phyloP scores from a whole-genome alignment of 352 stramenopile genomes.

The Phytophthora pisi region DNA sequence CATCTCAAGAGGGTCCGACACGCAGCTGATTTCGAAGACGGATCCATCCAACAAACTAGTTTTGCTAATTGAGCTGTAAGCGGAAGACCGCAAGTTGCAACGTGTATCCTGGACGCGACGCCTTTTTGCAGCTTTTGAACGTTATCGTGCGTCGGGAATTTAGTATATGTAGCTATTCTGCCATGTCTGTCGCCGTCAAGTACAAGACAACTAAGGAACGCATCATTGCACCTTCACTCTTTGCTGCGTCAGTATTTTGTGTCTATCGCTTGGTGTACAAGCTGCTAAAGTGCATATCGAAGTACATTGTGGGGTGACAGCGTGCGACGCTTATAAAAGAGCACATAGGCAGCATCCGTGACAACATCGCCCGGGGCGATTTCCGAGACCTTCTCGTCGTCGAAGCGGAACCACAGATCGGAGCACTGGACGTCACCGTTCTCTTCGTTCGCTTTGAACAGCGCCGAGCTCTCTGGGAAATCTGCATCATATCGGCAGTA shows the following conservation, averaged over 20 bases:
- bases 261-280: constrained; percentile 13
- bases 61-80: not conserved
- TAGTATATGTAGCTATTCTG: no score
- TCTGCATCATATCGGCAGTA: constrained; percentile 79
- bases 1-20: not conserved
- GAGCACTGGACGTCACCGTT: constrained; percentile 50
- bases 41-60: not conserved
- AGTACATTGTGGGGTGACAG: constrained; percentile 77
- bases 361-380: constrained; percentile 74
- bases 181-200: no score
- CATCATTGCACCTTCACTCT: constrained; percentile 14
- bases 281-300: constrained; percentile 57
- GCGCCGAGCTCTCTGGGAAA: constrained; percentile 59
- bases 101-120: no score
- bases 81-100: no score
- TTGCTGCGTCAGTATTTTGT: constrained; percentile 9
- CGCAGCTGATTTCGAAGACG: not conserved
- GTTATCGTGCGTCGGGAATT: no score
- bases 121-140: no score
- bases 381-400: constrained; percentile 84
- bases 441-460: constrained; percentile 45
- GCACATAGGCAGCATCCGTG: constrained; percentile 89
- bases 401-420: constrained; percentile 83
- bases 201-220: no score
- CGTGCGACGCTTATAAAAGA: constrained; percentile 91